phyloP scores from a whole-genome alignment of 2,329 filamentous ascomycete genomes.

The Talaromyces funiculosus region DNA sequence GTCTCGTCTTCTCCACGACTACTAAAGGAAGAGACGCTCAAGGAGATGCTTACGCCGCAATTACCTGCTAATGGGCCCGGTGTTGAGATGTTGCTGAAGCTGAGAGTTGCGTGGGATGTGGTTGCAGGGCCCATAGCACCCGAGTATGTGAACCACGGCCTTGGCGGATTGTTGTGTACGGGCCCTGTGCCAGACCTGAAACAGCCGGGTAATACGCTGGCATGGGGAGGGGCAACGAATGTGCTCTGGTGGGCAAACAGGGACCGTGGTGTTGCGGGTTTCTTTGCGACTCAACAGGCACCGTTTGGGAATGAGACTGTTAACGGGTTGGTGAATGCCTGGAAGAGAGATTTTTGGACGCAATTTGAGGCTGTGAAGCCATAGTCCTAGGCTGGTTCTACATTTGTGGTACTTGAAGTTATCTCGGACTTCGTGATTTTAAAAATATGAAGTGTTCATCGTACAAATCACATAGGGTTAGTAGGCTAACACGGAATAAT shows the following conservation, averaged over 20 bases:
- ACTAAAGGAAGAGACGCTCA: neutral
- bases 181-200: neutral
- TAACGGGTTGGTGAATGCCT: neutral
- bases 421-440: no score
- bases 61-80: neutral
- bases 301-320: neutral
- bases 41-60: neutral
- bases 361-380: neutral
- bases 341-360: neutral
- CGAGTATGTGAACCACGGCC: neutral
- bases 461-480: neutral
- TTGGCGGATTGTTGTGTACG: neutral
- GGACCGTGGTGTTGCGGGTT: neutral
- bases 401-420: no score
- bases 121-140: neutral
- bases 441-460: no score
- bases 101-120: neutral
- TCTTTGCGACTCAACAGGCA: neutral
- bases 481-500: neutral
- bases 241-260: neutral
- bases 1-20: neutral
- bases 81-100: neutral
- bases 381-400: no score
- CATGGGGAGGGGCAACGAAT: neutral
- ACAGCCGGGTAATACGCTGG: neutral